These are phyloP conservation scores for Ulota crispa DNA, from an alignment of 225 moss, liverwort and hornwort genomes.

Conservation along the genomic window DNA sequence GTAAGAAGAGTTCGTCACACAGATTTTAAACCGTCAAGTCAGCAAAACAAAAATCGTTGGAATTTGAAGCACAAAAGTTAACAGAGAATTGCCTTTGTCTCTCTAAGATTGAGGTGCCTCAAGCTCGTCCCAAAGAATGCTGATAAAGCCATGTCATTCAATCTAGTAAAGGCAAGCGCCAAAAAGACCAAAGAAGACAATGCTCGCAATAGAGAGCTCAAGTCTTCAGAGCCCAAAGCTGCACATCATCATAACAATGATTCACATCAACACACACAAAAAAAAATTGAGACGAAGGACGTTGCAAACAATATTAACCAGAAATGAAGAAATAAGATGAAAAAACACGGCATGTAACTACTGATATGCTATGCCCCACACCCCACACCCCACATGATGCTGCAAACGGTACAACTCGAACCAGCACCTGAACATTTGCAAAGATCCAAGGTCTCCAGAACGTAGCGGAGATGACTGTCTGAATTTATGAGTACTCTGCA, in stretches of 20 bases:
- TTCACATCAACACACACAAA: background rate
- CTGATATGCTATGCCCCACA: background rate
- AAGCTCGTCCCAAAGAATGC: constrained; percentile 58
- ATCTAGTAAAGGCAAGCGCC: constrained; percentile 55
- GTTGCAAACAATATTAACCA: constrained; percentile 3
- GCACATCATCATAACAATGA: constrained; percentile 29
- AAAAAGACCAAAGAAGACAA: constrained; percentile 45
- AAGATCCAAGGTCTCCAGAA: constrained; percentile 53
- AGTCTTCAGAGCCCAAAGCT: constrained; percentile 47
- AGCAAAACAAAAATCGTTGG: background rate
- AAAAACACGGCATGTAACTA: background rate
- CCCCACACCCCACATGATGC: background rate
- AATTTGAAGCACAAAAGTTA: background rate
- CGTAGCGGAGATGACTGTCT: constrained; percentile 2
- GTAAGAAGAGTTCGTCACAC: background rate
- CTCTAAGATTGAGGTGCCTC: constrained; percentile 60
- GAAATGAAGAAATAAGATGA: background rate
- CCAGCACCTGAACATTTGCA: constrained; percentile 58
- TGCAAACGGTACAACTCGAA: background rate
- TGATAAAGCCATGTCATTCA: constrained; percentile 52
- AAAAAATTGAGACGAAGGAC: background rate
- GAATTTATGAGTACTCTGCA: constrained; percentile 34
- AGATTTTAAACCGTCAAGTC: background rate
- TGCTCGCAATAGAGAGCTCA: constrained; percentile 38
- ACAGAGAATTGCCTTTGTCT: constrained; percentile 51